Conservation (phyloP, 495 filamentous ascomycete species). For the Podospora tetraspora region DNA sequence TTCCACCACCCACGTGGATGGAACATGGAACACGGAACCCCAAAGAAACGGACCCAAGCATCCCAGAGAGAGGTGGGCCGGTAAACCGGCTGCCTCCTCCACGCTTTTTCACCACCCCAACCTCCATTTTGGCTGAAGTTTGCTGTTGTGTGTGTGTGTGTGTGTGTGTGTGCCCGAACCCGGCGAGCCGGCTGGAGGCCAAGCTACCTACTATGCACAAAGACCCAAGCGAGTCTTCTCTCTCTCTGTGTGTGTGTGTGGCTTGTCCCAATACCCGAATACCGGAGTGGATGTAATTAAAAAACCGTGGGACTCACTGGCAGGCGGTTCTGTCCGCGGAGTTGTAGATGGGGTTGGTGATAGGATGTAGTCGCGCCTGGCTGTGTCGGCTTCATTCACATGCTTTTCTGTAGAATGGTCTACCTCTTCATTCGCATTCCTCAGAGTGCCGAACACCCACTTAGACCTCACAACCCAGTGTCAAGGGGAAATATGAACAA, state of each 20-base stretch:
- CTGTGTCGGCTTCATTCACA: neutral
- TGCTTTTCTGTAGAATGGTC: neutral
- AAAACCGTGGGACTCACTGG: too few species aligned
- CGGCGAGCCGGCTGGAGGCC: too few species aligned
- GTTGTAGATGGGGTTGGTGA: neutral
- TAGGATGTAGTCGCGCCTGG: too few species aligned
- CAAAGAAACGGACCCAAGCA: too few species aligned
- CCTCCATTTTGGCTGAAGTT: neutral
- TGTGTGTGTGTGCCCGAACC: too few species aligned
- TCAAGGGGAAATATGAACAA: neutral
- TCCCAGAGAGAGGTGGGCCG: neutral
- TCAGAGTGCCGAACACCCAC: too few species aligned
- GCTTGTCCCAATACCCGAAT: neutral
- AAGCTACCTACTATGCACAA: neutral
- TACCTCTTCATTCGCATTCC: too few species aligned
- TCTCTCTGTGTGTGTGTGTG: neutral
- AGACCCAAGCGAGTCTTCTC: neutral
- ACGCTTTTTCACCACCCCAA: neutral
- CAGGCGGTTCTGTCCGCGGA: neutral
- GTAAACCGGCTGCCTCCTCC: neutral
- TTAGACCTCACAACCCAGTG: too few species aligned
- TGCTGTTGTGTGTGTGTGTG: too few species aligned
- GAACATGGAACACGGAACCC: too few species aligned
- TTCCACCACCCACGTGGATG: neutral
- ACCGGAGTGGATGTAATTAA: neutral